Base-by-base conservation (phyloP, 2,329 filamentous ascomycete species). In the Alternaria infectoria region DNA sequence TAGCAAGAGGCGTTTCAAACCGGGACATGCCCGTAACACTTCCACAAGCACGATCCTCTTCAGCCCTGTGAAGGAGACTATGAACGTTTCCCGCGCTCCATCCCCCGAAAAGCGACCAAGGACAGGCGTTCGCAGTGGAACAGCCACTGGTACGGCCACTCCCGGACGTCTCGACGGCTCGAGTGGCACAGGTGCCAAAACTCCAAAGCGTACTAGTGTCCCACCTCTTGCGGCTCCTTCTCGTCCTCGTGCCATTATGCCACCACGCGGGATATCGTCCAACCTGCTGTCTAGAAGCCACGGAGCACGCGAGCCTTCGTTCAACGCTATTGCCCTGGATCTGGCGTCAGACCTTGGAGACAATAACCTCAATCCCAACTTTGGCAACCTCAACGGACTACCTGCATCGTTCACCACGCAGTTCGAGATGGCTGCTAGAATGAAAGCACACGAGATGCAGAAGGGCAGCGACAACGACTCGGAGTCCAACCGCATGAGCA, bases 31-130 rank as follows among this genome's bases (percentile, higher is more conserved):
- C 59, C 90, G 93, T 40, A 93, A 93, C 12, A 78, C 91, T 5
- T 97, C 94, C 0, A 91, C 89, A 19, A 93, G 90, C 70, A 97
- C 94, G 0, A 93, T 96, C 57, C 83, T 97, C 1, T 97, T 91
- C 80, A 93, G 92, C 32, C 93, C 93, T 6, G 71, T 70, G 79
- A 74, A 81, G 64, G 72, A 80, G 43, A 79, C 80, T 5, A 77
- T 80, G 7, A 74, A 79, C 3, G 69, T 80, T 2, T 80, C 81
- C 7, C 65, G 66, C 9, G 69, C 77, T 17, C 70, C 62, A 7
- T 78, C 77, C 9, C 76, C 77, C 5, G 68, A 72, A 6, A 73
- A 71, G 36, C 75, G 71, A 21, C 70, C 76, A 8, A 74, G 71
- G 49, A 69, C 76, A 15, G 61, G 70, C 25, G 74, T 64, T 23